phyloP scores from a whole-genome alignment of 345 rosid species.

The Erodium maritimum region DNA sequence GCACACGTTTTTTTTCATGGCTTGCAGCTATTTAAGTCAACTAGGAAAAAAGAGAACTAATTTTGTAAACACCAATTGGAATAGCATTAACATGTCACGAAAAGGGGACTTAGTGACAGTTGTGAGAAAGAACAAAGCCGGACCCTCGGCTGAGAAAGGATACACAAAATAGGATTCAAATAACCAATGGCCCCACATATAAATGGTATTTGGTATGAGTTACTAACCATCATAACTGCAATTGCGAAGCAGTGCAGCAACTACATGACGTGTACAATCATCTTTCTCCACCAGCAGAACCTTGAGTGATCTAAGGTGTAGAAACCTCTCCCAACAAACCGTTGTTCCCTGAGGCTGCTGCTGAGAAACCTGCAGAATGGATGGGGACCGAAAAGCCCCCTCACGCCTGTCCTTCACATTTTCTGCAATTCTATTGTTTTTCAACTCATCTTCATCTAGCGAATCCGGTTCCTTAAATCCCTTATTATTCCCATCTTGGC shows the following conservation, averaged over 20 bases:
- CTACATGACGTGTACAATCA: constrained; percentile 66
- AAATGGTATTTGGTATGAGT: background rate
- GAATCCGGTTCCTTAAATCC: background rate
- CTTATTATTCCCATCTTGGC: too few species aligned
- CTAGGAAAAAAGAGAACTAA: background rate
- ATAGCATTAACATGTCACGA: background rate
- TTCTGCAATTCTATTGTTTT: background rate
- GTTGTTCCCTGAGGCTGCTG: constrained; percentile 32
- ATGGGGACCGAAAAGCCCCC: background rate
- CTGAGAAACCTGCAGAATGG: constrained; percentile 19
- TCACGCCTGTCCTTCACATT: background rate
- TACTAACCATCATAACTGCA: constrained; percentile 73
- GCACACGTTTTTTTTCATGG: too few species aligned
- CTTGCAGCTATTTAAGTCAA: background rate
- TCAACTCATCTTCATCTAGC: background rate
- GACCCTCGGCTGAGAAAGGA: background rate
- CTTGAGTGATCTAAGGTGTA: constrained; percentile 49
- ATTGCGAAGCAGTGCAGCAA: constrained; percentile 60
- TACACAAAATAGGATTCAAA: background rate
- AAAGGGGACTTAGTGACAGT: background rate
- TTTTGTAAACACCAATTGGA: background rate
- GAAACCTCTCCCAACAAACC: constrained; percentile 70
- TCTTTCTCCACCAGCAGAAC: constrained; percentile 80
- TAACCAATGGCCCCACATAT: background rate
- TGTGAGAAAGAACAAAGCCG: background rate